These are phyloP conservation scores for Corymbia calophylla DNA, from an alignment of 441 rosid species.

Conservation along the genomic window DNA sequence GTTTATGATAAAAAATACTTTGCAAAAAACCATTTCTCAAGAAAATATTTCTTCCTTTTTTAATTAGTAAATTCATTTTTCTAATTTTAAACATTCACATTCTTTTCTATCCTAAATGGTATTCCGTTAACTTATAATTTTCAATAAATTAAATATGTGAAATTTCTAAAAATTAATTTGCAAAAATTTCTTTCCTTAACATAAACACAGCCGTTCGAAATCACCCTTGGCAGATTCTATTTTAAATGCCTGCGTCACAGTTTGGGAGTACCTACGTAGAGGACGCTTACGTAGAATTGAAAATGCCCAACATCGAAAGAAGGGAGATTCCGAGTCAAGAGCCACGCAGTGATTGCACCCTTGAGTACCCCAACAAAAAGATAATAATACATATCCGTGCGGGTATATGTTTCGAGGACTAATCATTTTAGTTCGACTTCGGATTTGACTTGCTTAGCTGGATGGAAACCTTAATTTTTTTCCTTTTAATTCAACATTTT, in stretches of 20 bases:
- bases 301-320: neutral
- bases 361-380: neutral
- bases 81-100: neutral
- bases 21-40: neutral
- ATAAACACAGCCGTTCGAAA: neutral
- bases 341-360: neutral
- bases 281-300: neutral
- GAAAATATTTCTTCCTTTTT: neutral
- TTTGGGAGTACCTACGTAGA: neutral
- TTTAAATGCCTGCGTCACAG: neutral
- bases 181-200: neutral
- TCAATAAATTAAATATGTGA: neutral
- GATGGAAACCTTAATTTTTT: neutral
- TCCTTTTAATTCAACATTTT: neutral
- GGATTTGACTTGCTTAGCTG: neutral
- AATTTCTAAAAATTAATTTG: neutral
- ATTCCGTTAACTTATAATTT: neutral
- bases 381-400: neutral
- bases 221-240: neutral
- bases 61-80: too few species aligned
- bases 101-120: neutral
- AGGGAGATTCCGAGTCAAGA: neutral
- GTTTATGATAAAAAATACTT: neutral
- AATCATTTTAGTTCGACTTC: neutral
- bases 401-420: neutral